phyloP scores from a whole-genome alignment of 1,284 basidiomycete species.

The Anthracocystis setariae region DNA sequence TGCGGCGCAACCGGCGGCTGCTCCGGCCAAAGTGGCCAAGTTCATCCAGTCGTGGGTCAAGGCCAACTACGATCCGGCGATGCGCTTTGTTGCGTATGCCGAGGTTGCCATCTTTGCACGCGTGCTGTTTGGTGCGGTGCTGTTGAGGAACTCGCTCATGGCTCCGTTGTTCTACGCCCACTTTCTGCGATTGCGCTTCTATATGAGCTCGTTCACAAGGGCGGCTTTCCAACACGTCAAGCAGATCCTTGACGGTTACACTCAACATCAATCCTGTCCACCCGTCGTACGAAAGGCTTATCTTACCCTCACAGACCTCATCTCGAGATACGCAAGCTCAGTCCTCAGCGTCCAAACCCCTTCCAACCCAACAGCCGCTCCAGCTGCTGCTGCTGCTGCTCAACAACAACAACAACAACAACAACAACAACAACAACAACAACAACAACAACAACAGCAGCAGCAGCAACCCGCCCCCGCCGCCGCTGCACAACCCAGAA shows the following conservation, averaged over 20 bases:
- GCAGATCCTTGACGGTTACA: slow-evolving; percentile 54
- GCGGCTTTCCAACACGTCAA: slow-evolving; percentile 65
- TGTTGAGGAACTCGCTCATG: slow-evolving; percentile 64
- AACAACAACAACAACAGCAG: slow-evolving; percentile 2
- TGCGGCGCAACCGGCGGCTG: slow-evolving; percentile 30
- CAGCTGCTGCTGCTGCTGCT: slow-evolving; percentile 11
- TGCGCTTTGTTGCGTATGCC: slow-evolving; percentile 67
- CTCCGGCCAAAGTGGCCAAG: slow-evolving; percentile 60
- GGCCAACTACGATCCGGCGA: slow-evolving; percentile 68
- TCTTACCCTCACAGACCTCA: slow-evolving; percentile 60
- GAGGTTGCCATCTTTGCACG: slow-evolving; percentile 66
- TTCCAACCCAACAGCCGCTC: neutral
- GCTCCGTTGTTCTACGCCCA: slow-evolving; percentile 65
- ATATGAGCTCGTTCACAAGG: slow-evolving; percentile 67
- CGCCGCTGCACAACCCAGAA: too few species aligned
- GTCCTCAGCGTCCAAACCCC: slow-evolving; percentile 59
- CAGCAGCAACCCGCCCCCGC: too few species aligned
- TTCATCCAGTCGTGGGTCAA: slow-evolving; percentile 67
- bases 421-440: too few species aligned
- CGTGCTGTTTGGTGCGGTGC: slow-evolving; percentile 64
- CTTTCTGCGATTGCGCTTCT: slow-evolving; percentile 64
- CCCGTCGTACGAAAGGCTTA: slow-evolving; percentile 62
- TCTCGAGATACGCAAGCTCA: slow-evolving; percentile 63
- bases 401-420: too few species aligned
- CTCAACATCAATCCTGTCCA: slow-evolving; percentile 61